Evolutionary conservation across 2,329 filamentous ascomycete genomes (phyloP).

Genomic region (Diaporthe sp.): DNA sequence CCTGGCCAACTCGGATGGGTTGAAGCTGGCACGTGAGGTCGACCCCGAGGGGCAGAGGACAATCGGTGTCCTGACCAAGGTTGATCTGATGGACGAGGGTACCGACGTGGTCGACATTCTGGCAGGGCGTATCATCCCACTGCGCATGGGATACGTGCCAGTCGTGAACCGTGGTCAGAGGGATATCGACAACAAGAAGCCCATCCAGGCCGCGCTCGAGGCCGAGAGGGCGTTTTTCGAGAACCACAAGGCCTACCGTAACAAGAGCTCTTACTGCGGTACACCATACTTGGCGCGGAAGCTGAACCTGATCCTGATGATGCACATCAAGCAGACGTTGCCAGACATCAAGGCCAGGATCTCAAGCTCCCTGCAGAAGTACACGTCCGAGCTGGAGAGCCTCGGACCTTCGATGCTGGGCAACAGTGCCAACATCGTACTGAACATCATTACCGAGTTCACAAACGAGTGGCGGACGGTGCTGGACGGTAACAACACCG

Average conservation of each 20-base stretch:
- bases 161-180: conserved; percentile 98
- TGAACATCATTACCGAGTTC: conserved; percentile 99
- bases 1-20: conserved; percentile 96
- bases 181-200: conserved; percentile 98
- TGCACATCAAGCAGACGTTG: conserved; percentile 99
- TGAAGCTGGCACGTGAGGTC: conserved; percentile 97
- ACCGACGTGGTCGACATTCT: conserved; percentile 98
- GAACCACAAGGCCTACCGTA: conserved; percentile 97
- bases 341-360: conserved; percentile 99
- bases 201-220: conserved; percentile 90
- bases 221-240: conserved; percentile 98
- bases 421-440: conserved; percentile 94
- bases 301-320: conserved; percentile 98
- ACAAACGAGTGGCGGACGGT: conserved; percentile 98
- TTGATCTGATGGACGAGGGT: conserved; percentile 98
- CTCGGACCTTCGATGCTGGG: conserved; percentile 95
- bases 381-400: conserved; percentile 82
- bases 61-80: conserved; percentile 96
- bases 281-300: conserved; percentile 97
- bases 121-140: conserved; percentile 96
- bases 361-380: conserved; percentile 93
- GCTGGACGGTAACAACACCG: conserved; percentile 95
- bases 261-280: conserved; percentile 98
- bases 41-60: conserved; percentile 94
- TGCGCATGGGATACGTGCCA: conserved; percentile 92